phyloP scores from a whole-genome alignment of 2,329 filamentous ascomycete genomes.

The Cladosporium sp. region DNA sequence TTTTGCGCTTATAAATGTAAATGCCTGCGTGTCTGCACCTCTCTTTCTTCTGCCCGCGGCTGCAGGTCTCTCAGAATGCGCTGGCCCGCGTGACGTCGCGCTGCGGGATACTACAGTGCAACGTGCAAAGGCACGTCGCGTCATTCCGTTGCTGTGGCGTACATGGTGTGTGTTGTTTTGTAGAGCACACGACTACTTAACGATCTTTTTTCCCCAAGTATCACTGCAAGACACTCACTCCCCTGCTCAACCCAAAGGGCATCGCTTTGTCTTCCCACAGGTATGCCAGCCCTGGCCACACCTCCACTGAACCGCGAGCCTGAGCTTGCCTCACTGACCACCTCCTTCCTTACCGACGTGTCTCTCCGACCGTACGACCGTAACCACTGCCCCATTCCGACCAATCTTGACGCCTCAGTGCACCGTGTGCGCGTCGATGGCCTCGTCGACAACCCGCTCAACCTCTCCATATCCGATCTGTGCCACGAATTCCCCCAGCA shows the following conservation, averaged over 20 bases:
- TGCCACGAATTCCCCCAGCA: constrained; percentile 48
- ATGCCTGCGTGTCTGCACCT: not conserved
- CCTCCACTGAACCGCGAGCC: constrained; percentile 47
- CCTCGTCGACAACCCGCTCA: constrained; percentile 41
- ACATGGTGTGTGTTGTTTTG: not conserved
- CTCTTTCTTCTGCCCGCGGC: not conserved
- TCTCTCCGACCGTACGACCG: constrained; percentile 45
- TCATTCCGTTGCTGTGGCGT: not conserved
- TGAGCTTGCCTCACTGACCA: constrained; percentile 39
- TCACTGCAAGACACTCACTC: not conserved
- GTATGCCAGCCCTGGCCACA: not conserved
- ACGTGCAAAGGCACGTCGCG: not conserved
- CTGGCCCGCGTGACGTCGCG: not conserved
- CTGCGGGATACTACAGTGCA: not conserved
- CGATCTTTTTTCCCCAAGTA: not conserved
- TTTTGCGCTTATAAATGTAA: not conserved
- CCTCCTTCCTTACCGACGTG: constrained; percentile 45
- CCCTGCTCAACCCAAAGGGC: not conserved
- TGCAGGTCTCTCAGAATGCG: not conserved
- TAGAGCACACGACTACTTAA: not conserved
- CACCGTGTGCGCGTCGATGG: constrained; percentile 48
- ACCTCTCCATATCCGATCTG: constrained; percentile 47
- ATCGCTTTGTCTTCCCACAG: not conserved
- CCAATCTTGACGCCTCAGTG: constrained; percentile 21
- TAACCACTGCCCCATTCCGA: constrained; percentile 26